A percentile compares a stretch with the other conserved stretches of the same genome.
Conservation (phyloP, 2,329 filamentous ascomycete genomes). For the Fusarium burgessii region DNA sequence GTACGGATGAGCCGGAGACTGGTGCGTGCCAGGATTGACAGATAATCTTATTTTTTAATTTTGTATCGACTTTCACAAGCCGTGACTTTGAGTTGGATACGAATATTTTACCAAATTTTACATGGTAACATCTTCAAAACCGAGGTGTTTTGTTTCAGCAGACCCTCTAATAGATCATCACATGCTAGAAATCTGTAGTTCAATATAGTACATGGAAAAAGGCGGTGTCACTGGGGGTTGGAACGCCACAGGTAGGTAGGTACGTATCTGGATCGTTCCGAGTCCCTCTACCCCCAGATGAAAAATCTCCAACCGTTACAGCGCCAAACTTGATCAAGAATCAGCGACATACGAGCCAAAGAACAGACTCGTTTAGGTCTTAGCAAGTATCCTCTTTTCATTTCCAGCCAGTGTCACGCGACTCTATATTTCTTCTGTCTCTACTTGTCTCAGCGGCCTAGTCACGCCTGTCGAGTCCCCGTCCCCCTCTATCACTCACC, state of each 20-base stretch:
- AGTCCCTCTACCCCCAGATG: constrained; percentile 10
- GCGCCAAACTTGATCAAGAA: constrained; percentile 35
- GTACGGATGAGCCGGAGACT: constrained; percentile 31
- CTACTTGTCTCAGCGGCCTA: constrained; percentile 21
- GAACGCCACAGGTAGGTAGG: constrained; percentile 27
- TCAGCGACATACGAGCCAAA: constrained; percentile 12
- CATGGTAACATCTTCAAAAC: constrained; percentile 2
- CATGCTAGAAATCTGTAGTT: constrained; percentile 21
- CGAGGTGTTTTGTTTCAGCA: constrained; percentile 20
- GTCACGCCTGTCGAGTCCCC: constrained; percentile 10
- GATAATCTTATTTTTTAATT: constrained; percentile 37
- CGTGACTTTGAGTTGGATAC: not conserved
- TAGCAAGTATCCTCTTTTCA: constrained; percentile 22
- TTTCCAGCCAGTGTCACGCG: constrained; percentile 41
- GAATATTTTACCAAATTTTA: constrained; percentile 6
- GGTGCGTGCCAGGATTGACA: constrained; percentile 7
- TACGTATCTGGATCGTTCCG: constrained; percentile 36
- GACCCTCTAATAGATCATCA: constrained; percentile 28
- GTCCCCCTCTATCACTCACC: constrained; percentile 19
- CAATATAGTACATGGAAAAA: constrained; percentile 19
- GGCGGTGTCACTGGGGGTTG: constrained; percentile 31
- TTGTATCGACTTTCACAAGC: constrained; percentile 8
- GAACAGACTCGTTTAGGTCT: constrained; percentile 21
- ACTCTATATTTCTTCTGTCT: constrained; percentile 20
- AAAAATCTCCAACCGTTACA: constrained; percentile 38